Conservation (phyloP, 345 rosid genomes). For the Euphorbia tirucalli region DNA sequence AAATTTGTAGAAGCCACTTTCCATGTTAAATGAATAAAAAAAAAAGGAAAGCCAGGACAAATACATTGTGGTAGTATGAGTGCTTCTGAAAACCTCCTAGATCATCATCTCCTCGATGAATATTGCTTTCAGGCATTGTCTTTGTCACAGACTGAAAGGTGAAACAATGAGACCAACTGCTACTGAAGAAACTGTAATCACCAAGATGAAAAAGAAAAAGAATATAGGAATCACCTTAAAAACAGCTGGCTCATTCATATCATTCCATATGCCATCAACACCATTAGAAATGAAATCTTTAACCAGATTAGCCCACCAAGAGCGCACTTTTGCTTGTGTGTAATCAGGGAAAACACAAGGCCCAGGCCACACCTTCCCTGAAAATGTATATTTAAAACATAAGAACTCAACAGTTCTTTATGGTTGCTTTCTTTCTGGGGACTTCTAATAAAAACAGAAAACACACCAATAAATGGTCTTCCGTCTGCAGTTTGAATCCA, state of each 20-base stretch:
- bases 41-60: conserved; percentile 15
- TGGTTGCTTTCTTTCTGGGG: not conserved
- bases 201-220: not conserved
- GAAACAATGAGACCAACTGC: conserved; percentile 21
- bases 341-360: conserved; percentile 89
- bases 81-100: conserved; percentile 83
- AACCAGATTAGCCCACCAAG: conserved; percentile 86
- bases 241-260: conserved; percentile 92
- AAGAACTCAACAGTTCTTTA: not conserved
- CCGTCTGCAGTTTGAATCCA: conserved; percentile 76
- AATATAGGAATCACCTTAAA: conserved; percentile 55
- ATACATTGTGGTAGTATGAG: conserved; percentile 87
- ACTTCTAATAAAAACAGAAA: conserved; percentile 5
- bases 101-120: conserved; percentile 73
- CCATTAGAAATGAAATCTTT: conserved; percentile 75
- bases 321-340: conserved; percentile 67
- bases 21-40: not conserved
- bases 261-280: conserved; percentile 98
- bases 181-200: not conserved
- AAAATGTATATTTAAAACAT: conserved; percentile 20
- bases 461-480: conserved; percentile 58
- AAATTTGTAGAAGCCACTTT: not conserved
- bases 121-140: conserved; percentile 87
- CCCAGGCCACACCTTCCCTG: conserved; percentile 98
- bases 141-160: conserved; percentile 65